Percentiles rank a stretch among this genome's conserved stretches.
These are phyloP conservation scores for Tardiomyces digboiensis DNA, from an alignment of 1,139 yeast species.

Conservation along the genomic window DNA sequence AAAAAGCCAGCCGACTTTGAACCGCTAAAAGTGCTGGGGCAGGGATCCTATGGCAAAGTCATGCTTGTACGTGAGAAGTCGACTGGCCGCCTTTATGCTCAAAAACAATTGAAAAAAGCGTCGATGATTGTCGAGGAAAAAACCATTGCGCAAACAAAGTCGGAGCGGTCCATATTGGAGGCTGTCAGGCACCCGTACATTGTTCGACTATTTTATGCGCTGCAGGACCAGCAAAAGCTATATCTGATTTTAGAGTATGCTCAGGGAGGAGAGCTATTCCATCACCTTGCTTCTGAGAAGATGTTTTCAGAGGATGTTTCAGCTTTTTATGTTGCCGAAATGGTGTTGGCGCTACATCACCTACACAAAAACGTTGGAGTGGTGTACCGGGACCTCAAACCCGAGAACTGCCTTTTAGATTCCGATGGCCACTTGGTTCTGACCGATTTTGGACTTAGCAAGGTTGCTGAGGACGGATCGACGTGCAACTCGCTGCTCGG, in stretches of 20 bases:
- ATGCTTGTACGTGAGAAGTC: conserved; percentile 57
- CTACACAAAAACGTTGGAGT: conserved; percentile 75
- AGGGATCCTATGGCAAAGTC: conserved; percentile 90
- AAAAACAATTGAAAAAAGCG: conserved; percentile 81
- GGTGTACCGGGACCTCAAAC: conserved; percentile 86
- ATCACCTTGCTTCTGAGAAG: conserved; percentile 74
- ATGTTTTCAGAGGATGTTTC: conserved; percentile 76
- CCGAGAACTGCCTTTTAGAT: conserved; percentile 85
- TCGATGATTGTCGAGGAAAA: conserved; percentile 44
- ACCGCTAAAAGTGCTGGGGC: conserved; percentile 74
- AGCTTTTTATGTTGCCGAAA: conserved; percentile 78
- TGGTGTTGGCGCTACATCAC: conserved; percentile 72
- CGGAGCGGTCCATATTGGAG: conserved; percentile 63
- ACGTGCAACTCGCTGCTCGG: conserved; percentile 75
- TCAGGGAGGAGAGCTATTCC: conserved; percentile 91
- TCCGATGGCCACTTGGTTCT: conserved; percentile 70
- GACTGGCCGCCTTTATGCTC: conserved; percentile 72
- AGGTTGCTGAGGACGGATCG: conserved; percentile 47
- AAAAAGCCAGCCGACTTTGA: conserved; percentile 50
- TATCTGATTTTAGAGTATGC: conserved; percentile 78
- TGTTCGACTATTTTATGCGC: conserved; percentile 80
- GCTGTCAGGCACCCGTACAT: conserved; percentile 76
- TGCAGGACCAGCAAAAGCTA: conserved; percentile 75
- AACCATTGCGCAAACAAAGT: conserved; percentile 52
- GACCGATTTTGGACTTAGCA: conserved; percentile 89